Conservation (phyloP, 2,329 filamentous ascomycete genomes). For the Fusarium euwallaceae region DNA sequence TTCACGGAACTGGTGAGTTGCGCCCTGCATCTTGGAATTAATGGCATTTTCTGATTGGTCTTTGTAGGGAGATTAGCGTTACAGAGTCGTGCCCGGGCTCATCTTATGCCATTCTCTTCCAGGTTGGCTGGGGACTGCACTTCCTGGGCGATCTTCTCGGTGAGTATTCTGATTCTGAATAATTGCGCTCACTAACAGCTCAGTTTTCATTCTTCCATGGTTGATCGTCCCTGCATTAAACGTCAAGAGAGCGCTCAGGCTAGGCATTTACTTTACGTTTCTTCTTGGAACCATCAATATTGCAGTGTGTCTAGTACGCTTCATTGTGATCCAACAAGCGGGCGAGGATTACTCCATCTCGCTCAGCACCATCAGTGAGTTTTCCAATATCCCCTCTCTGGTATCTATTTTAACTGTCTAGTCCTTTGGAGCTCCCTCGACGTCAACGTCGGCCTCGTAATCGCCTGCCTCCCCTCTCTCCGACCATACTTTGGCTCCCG, state of each 20-base stretch:
- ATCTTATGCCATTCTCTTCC: constrained; percentile 13
- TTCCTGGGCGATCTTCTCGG: constrained; percentile 27
- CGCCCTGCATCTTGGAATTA: neutral
- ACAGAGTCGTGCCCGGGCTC: neutral
- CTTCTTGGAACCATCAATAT: constrained; percentile 37
- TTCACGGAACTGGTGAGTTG: constrained; percentile 16
- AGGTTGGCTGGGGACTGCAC: constrained; percentile 28
- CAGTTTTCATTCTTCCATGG: constrained; percentile 34
- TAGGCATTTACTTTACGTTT: constrained; percentile 37
- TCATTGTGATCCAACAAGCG: constrained; percentile 26
- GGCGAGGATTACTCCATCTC: constrained; percentile 22
- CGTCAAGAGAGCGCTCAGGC: constrained; percentile 3
- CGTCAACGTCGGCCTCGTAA: constrained; percentile 33
- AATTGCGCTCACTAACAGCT: neutral
- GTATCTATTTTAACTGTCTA: neutral
- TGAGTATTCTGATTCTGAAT: neutral
- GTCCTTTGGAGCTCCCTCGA: constrained; percentile 32
- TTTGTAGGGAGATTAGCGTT: neutral
- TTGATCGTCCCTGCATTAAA: constrained; percentile 24
- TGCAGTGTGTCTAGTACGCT: constrained; percentile 21
- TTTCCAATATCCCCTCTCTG: too few species aligned
- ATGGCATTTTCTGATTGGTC: neutral
- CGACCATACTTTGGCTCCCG: constrained; percentile 35
- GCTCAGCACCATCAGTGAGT: constrained; percentile 10
- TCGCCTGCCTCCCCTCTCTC: constrained; percentile 34